These are phyloP conservation scores for Stemphylium beticola DNA, from an alignment of 2,329 filamentous ascomycete genomes.

Conservation along the genomic window DNA sequence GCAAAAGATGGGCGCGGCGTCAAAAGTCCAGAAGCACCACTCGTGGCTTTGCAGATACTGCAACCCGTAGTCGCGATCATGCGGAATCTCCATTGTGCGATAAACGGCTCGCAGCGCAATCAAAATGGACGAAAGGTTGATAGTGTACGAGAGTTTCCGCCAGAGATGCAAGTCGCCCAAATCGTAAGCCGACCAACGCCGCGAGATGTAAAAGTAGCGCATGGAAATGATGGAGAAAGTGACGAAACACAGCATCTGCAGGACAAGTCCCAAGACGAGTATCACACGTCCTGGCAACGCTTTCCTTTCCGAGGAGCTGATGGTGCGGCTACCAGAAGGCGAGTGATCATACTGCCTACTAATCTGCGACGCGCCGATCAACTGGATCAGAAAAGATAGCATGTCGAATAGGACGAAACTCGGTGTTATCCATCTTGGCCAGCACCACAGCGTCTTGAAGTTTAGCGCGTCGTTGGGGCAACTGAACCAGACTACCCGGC, in stretches of 20 bases:
- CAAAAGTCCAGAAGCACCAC: slow-evolving; percentile 62
- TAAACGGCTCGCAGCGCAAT: slow-evolving; percentile 59
- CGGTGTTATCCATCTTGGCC: slow-evolving; percentile 53
- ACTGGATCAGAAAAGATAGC: slow-evolving; percentile 56
- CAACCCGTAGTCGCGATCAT: slow-evolving; percentile 53
- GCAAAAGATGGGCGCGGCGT: slow-evolving; percentile 56
- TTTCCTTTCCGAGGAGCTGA: slow-evolving; percentile 44
- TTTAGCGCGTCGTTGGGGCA: slow-evolving; percentile 48
- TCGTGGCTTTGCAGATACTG: slow-evolving; percentile 59
- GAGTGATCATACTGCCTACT: slow-evolving; percentile 41
- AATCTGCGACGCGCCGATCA: slow-evolving; percentile 52
- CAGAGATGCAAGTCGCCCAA: slow-evolving; percentile 46
- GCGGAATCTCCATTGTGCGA: slow-evolving; percentile 60
- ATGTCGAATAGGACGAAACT: slow-evolving; percentile 58
- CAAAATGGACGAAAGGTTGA: slow-evolving; percentile 40
- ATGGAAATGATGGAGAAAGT: slow-evolving; percentile 54
- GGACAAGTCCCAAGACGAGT: slow-evolving; percentile 55
- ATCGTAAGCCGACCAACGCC: slow-evolving; percentile 38
- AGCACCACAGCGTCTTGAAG: slow-evolving; percentile 53
- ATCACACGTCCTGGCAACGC: slow-evolving; percentile 41
- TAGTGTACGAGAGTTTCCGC: slow-evolving; percentile 43
- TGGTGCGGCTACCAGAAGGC: slow-evolving; percentile 47
- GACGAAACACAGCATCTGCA: slow-evolving; percentile 60
- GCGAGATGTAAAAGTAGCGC: slow-evolving; percentile 44
- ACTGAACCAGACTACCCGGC: slow-evolving; percentile 53